phyloP scores from a whole-genome alignment of 2,329 filamentous ascomycete genomes.

The Alternaria panax region DNA sequence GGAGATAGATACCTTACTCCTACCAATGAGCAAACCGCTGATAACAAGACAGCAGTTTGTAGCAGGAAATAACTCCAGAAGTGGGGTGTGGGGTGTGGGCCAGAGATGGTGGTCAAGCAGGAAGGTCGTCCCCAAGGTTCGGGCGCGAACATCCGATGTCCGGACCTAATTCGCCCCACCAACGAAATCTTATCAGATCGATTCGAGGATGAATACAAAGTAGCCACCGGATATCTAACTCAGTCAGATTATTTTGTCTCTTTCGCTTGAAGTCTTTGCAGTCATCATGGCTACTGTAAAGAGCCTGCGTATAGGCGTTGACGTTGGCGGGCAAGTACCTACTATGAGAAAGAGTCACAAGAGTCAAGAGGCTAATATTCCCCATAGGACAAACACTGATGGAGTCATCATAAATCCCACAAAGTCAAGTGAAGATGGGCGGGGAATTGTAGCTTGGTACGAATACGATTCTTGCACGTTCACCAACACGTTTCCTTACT shows the following conservation, averaged over 20 bases:
- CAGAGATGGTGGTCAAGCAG: background rate
- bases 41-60: background rate
- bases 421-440: constrained; percentile 32
- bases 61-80: background rate
- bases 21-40: background rate
- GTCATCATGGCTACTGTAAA: constrained; percentile 18
- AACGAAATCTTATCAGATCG: constrained; percentile 25
- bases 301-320: constrained; percentile 53
- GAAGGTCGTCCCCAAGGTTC: constrained; percentile 3
- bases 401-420: constrained; percentile 47
- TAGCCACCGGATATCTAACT: background rate
- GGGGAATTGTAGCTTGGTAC: constrained; percentile 47
- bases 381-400: constrained; percentile 46
- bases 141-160: background rate
- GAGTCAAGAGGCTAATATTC: constrained; percentile 6
- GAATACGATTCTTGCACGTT: constrained; percentile 3
- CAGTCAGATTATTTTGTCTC: background rate
- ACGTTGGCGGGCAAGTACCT: constrained; percentile 51
- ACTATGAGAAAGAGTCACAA: background rate
- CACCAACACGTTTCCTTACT: background rate
- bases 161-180: constrained; percentile 16
- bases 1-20: background rate
- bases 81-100: background rate
- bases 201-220: background rate
- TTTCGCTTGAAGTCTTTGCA: background rate